These are phyloP conservation scores for Paracamarosporium sp. DNA, from an alignment of 2,329 filamentous ascomycete species.

Conservation along the genomic window DNA sequence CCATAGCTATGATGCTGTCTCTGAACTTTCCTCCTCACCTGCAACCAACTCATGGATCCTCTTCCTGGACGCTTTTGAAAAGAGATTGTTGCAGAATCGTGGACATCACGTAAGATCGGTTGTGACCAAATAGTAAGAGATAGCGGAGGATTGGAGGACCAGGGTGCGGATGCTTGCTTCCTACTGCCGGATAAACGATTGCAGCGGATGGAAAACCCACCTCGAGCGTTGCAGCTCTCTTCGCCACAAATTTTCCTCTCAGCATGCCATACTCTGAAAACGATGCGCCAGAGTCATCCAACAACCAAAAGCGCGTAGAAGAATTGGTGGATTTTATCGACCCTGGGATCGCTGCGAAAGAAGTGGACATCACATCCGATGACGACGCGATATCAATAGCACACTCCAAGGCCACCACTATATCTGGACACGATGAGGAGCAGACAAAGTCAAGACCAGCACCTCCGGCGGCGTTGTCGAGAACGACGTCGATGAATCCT, in stretches of 20 bases:
- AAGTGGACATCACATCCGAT: slow-evolving; percentile 13
- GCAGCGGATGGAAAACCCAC: neutral
- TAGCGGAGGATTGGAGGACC: neutral
- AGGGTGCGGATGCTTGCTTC: slow-evolving; percentile 5
- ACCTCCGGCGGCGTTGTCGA: slow-evolving; percentile 26
- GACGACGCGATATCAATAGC: slow-evolving; percentile 30
- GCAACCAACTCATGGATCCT: too few relatives aligned
- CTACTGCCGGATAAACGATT: slow-evolving; percentile 4
- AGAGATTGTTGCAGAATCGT: neutral
- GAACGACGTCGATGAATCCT: slow-evolving; percentile 41
- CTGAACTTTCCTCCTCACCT: too few relatives aligned
- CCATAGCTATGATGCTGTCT: neutral
- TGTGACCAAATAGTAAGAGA: neutral
- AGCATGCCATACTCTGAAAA: slow-evolving; percentile 18
- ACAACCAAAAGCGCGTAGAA: neutral
- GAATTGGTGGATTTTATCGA: slow-evolving; percentile 4
- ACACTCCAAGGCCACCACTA: slow-evolving; percentile 30
- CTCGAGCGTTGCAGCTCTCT: neutral
- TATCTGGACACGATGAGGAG: slow-evolving; percentile 29
- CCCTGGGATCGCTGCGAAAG: slow-evolving; percentile 14
- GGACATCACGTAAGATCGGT: neutral
- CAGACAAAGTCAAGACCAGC: slow-evolving; percentile 5
- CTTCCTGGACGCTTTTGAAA: neutral
- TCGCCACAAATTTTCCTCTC: neutral
- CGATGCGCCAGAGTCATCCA: neutral